These are phyloP conservation scores for Peronosclerospora sorghi DNA, from an alignment of 352 stramenopile species.

Conservation along the genomic window DNA sequence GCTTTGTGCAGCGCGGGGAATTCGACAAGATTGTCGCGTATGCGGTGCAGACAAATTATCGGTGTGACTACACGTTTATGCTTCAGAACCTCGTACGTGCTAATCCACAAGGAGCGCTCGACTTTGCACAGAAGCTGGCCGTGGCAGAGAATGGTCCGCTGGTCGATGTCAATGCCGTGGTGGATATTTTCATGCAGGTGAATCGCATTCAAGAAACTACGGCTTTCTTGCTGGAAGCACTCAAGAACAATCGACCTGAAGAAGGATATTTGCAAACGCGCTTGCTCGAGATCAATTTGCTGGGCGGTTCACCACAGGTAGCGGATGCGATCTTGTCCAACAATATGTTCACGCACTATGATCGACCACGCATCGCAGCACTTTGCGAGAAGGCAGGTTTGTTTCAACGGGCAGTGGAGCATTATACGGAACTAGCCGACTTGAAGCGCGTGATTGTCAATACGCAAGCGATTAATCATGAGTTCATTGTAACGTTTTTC, in stretches of 20 bases:
- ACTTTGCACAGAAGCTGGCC: constrained; percentile 98
- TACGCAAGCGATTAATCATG: constrained; percentile 88
- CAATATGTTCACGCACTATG: constrained; percentile 99
- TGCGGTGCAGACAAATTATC: constrained; percentile 92
- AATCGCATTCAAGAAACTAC: constrained; percentile 99
- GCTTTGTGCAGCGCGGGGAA: constrained; percentile 97
- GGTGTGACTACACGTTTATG: constrained; percentile 98
- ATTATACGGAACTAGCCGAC: constrained; percentile 98
- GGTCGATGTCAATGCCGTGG: constrained; percentile 97
- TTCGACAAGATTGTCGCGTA: constrained; percentile 99
- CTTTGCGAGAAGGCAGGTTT: constrained; percentile 97
- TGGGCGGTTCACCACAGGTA: constrained; percentile 97
- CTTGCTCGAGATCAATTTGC: constrained; percentile 99
- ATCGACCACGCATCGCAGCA: constrained; percentile 94
- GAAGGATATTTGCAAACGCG: constrained; percentile 99
- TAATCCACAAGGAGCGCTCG: constrained; percentile 95
- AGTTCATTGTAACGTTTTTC: constrained; percentile 99
- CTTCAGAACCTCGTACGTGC: constrained; percentile 97
- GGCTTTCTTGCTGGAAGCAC: constrained; percentile 97
- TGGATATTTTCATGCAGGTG: constrained; percentile 99
- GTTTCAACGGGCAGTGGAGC: constrained; percentile 97
- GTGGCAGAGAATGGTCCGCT: constrained; percentile 90
- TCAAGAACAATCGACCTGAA: constrained; percentile 98
- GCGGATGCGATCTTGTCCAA: constrained; percentile 99
- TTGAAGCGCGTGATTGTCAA: constrained; percentile 93